A percentile compares a stretch with the other conserved stretches of the same genome.
Conservation (phyloP, 345 rosid genomes). For the Clarkia xantiana region DNA sequence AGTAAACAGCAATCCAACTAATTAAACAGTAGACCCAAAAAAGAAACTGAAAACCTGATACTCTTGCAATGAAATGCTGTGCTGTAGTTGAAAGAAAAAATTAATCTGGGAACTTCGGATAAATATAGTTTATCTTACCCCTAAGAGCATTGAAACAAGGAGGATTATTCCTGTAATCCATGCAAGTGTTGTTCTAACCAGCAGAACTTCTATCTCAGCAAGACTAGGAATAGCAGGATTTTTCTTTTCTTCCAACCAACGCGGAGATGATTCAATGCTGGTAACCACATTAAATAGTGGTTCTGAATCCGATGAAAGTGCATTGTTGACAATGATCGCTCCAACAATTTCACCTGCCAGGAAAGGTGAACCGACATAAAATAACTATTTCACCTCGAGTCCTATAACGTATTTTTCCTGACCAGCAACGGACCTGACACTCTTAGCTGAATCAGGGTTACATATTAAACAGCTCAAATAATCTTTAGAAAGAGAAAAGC, state of each 20-base stretch:
- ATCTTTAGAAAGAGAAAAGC: conserved; percentile 3
- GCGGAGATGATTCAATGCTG: conserved; percentile 33
- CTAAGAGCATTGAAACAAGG: conserved; percentile 67
- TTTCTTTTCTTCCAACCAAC: conserved; percentile 55
- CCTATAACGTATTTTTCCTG: too few species aligned
- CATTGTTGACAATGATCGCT: conserved; percentile 39
- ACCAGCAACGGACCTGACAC: neutral
- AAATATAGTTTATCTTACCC: conserved; percentile 70
- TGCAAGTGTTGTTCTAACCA: conserved; percentile 81
- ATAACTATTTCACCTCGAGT: neutral
- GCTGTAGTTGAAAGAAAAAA: neutral
- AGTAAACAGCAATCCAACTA: neutral
- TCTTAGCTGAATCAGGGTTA: neutral
- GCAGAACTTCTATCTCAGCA: conserved; percentile 20
- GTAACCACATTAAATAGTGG: conserved; percentile 26
- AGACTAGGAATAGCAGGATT: conserved; percentile 7
- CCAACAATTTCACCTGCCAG: conserved; percentile 77
- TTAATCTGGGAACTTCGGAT: neutral
- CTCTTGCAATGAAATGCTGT: too few species aligned
- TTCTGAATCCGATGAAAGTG: conserved; percentile 31
- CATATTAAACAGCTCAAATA: too few species aligned
- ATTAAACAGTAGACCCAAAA: neutral
- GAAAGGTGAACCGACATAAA: neutral
- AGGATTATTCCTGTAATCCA: conserved; percentile 91
- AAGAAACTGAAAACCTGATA: neutral